Conservation (phyloP, 495 filamentous ascomycete species). For the Stereocaulon alpinum region DNA sequence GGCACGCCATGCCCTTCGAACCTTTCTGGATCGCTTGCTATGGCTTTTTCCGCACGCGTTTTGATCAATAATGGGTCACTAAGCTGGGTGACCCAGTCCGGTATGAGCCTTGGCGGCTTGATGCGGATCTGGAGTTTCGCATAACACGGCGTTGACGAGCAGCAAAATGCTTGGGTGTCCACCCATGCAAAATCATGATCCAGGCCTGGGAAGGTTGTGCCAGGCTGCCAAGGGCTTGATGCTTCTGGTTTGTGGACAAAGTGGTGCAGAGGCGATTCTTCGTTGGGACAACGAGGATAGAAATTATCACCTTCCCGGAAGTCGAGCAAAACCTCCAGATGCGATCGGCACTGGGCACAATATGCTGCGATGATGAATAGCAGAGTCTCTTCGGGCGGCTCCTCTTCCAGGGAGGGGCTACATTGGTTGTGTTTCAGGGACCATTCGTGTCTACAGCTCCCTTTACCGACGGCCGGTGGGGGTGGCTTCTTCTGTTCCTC, state of each 20-base stretch:
- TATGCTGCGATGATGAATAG: constrained; percentile 43
- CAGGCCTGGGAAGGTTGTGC: neutral
- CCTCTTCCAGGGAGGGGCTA: constrained; percentile 32
- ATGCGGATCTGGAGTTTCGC: constrained; percentile 46
- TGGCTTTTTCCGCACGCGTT: constrained; percentile 42
- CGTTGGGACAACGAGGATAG: constrained; percentile 18
- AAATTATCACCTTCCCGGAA: constrained; percentile 17
- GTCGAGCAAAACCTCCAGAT: constrained; percentile 42
- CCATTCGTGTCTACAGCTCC: constrained; percentile 47
- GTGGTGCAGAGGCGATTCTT: constrained; percentile 36
- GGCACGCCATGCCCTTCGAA: constrained; percentile 43
- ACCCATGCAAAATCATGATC: constrained; percentile 14
- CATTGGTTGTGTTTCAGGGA: constrained; percentile 44
- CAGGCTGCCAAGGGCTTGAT: constrained; percentile 8
- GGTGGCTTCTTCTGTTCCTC: constrained; percentile 14
- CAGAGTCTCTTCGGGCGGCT: constrained; percentile 29
- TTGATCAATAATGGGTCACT: constrained; percentile 45
- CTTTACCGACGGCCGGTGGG: constrained; percentile 17
- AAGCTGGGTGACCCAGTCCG: constrained; percentile 42
- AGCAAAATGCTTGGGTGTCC: constrained; percentile 43
- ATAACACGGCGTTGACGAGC: constrained; percentile 47
- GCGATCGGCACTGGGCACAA: constrained; percentile 47
- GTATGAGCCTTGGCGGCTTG: constrained; percentile 41
- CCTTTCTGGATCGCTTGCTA: constrained; percentile 45
- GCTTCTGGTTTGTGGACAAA: constrained; percentile 32